Base-by-base conservation (phyloP, 495 filamentous ascomycete species). In the Aspergillus biplanus region DNA sequence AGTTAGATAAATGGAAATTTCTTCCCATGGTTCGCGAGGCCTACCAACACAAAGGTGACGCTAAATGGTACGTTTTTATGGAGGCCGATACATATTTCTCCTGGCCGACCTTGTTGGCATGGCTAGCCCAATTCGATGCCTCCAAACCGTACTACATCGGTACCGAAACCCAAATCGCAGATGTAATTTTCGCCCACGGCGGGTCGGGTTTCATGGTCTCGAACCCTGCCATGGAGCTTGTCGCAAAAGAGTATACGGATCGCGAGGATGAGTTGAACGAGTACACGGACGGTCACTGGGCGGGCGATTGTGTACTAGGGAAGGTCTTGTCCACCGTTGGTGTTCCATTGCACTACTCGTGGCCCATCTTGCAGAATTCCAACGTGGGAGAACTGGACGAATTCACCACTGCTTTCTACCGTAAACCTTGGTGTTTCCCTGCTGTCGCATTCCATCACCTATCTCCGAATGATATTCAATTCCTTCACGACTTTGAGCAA, bases 11-110 rank as follows among this genome's bases (percentile, higher is more conserved):
- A 65, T 87, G 83, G 82, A 87, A 86, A 69, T 83, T 83, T 63
- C 65, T 87, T 13, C 83, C 83, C 13, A 86, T 86, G 82, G 73
- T 82, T 4, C 75, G 81, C 59, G 73, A 80, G 61, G 75, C 83
- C 2, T 75, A 81, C 48, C 64, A 63, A 8, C 59, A 70, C 48
- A 77, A 77, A 37, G 80, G 81, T 15, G 70, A 80, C 50, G 82
- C 82, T 18, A 83, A 88, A 61, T 91, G 87, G 85, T 91, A 86
- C 67, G 67, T 90, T 52, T 89, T 90, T 67, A 84, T 90, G 71
- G 88, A 90, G 57, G 87, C 87, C 7, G 88, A 90, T 71, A 88
- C 87, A 5, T 88, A 87, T 65, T 74, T 88, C 54, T 80, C 87
- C 9, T 90, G 86, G 86, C 73, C 82, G 27, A 90, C 84, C 49